phyloP scores from a whole-genome alignment of 2,329 filamentous ascomycete genomes.

The Rutstroemia sp. region DNA sequence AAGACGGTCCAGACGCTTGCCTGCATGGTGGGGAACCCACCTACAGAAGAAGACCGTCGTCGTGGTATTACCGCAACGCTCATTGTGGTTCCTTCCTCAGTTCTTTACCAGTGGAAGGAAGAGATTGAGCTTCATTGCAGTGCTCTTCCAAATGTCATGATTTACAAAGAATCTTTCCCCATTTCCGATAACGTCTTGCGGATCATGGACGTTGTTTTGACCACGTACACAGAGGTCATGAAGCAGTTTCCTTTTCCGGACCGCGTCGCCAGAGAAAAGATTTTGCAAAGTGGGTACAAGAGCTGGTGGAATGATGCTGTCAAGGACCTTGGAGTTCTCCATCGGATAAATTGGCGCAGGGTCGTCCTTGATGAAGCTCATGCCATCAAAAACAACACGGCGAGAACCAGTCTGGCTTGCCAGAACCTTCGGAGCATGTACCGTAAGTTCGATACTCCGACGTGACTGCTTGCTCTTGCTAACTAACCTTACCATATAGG shows the following conservation, averaged over 20 bases:
- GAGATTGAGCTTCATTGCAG: slow-evolving; percentile 23
- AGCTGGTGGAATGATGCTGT: slow-evolving; percentile 32
- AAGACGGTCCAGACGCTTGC: slow-evolving; percentile 49
- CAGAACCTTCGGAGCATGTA: slow-evolving; percentile 28
- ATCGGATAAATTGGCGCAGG: slow-evolving; percentile 38
- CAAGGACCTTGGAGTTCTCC: slow-evolving; percentile 31
- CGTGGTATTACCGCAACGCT: slow-evolving; percentile 22
- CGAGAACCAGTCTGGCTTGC: slow-evolving; percentile 37
- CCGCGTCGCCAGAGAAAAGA: slow-evolving; percentile 85
- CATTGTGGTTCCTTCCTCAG: slow-evolving; percentile 24
- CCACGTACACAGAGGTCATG: slow-evolving; percentile 25
- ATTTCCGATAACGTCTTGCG: slow-evolving; percentile 11
- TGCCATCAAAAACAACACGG: slow-evolving; percentile 42
- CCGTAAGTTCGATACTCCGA: neutral
- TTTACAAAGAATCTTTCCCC: slow-evolving; percentile 16
- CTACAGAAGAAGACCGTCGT: slow-evolving; percentile 31
- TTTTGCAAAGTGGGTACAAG: slow-evolving; percentile 36
- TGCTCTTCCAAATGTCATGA: slow-evolving; percentile 19
- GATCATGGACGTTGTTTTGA: slow-evolving; percentile 25
- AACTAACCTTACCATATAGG: slow-evolving; percentile 3
- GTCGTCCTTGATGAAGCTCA: slow-evolving; percentile 52
- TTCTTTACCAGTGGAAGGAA: slow-evolving; percentile 26
- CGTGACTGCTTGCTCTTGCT: neutral
- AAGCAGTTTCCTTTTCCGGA: slow-evolving; percentile 80
- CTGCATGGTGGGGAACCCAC: slow-evolving; percentile 33